Percentiles rank a stretch among this genome's conserved stretches.
phyloP scores from a whole-genome alignment of 495 filamentous ascomycete genomes.

The Penicillium argentinense region DNA sequence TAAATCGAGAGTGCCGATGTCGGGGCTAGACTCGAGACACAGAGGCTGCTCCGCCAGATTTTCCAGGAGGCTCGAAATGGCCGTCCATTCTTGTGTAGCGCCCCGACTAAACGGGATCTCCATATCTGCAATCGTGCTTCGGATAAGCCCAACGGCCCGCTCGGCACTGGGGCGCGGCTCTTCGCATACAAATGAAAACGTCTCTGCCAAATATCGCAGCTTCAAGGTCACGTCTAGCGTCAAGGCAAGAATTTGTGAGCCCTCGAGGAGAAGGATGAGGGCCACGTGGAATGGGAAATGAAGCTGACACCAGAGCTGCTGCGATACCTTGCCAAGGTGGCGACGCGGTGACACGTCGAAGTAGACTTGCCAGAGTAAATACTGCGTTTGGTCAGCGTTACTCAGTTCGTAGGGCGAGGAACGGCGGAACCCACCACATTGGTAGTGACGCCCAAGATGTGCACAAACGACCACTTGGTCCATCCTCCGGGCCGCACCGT shows the following conservation, averaged over 20 bases:
- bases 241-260: constrained; percentile 44
- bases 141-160: constrained; percentile 31
- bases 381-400: constrained; percentile 34
- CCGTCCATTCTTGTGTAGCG: constrained; percentile 32
- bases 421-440: constrained; percentile 41
- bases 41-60: constrained; percentile 32
- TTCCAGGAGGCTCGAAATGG: constrained; percentile 34
- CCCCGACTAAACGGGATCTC: constrained; percentile 42
- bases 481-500: constrained; percentile 55
- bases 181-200: constrained; percentile 41
- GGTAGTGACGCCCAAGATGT: constrained; percentile 47
- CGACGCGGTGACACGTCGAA: constrained; percentile 55
- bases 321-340: constrained; percentile 50
- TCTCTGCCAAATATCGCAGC: constrained; percentile 38
- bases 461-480: constrained; percentile 49
- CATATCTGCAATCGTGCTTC: constrained; percentile 42
- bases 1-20: constrained; percentile 11
- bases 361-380: constrained; percentile 70
- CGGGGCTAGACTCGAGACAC: constrained; percentile 16
- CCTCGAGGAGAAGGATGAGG: constrained; percentile 63
- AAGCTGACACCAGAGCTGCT: constrained; percentile 63
- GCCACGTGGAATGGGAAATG: constrained; percentile 72
- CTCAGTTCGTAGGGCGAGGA: background rate
- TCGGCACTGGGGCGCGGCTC: constrained; percentile 31
- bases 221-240: constrained; percentile 43